Conservation (phyloP, 768 basidiomycete genomes). For the Termitomyces sp. region DNA sequence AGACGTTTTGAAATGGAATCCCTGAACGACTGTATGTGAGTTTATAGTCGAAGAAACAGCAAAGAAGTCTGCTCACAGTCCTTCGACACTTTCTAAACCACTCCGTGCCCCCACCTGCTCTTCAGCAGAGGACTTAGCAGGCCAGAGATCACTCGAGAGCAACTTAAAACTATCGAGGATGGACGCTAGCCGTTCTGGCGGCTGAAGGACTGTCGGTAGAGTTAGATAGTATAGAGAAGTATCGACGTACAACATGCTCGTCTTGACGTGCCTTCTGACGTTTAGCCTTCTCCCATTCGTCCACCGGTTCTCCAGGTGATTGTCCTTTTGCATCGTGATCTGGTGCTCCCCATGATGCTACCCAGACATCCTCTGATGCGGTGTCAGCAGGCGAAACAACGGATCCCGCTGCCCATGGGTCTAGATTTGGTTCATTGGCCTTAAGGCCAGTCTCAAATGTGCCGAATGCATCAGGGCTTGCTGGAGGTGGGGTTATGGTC, state of each 20-base stretch:
- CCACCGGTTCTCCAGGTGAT: constrained; percentile 21
- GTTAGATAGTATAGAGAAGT: constrained; percentile 10
- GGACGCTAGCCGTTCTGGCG: constrained; percentile 60
- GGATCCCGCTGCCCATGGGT: constrained; percentile 35
- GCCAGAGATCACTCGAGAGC: constrained; percentile 52
- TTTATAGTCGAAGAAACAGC: not conserved
- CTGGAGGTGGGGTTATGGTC: constrained; percentile 18
- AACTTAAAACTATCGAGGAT: constrained; percentile 54
- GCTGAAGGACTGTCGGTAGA: constrained; percentile 37
- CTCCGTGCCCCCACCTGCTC: constrained; percentile 22
- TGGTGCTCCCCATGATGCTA: constrained; percentile 35
- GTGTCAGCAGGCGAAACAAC: constrained; percentile 9
- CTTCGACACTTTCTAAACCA: constrained; percentile 47
- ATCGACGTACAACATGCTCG: constrained; percentile 57
- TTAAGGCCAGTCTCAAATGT: constrained; percentile 52
- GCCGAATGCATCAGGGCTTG: constrained; percentile 55
- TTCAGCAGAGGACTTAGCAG: constrained; percentile 15
- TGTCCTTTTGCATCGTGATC: constrained; percentile 16
- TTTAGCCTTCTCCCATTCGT: constrained; percentile 69
- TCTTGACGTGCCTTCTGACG: constrained; percentile 57
- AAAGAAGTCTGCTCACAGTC: constrained; percentile 53
- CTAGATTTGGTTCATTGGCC: constrained; percentile 22
- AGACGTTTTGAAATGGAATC: constrained; percentile 36
- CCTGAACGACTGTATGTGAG: constrained; percentile 25
- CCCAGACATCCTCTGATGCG: constrained; percentile 34